Base-by-base conservation (phyloP, 345 rosid species). In the Odontarrhena argentea region DNA sequence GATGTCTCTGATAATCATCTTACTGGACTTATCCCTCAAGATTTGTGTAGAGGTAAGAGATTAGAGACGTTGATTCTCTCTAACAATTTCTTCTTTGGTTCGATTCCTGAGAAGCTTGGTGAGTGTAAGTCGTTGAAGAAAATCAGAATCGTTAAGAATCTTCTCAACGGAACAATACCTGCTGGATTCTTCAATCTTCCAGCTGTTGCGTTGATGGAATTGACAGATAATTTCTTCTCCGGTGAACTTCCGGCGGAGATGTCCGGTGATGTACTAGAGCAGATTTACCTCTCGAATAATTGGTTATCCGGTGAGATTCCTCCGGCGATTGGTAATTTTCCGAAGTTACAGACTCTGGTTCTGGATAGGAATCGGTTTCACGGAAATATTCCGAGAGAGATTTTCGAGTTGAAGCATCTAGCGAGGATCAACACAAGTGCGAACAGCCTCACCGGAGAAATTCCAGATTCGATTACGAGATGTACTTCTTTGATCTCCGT, bases 1-100 rank as follows among this genome's bases (percentile, higher is more conserved):
- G 98, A 93, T 41, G 96, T 86, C 4, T 64, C 96, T 8, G 3
- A 32, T 0, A 93, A 93, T 68, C 92, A 85, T 55, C 71, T 93
- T 14, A 93, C 97, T 0, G 98, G 98, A 10, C 43, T 52, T 12
- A 80, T 93, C 61, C 97, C 98, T 6, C 64, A 11, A 32, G 82
- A 86, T 50, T 78, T 93, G 24, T 93, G 98, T 75, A 79, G 51
- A 40, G 96, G 97, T 6, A 88, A 75, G 68, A 79, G 35, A 14
- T 55, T 93, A 60, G 18, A 75, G 69, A 38, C 26, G n/a, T 68
- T 93, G 74, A 66, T 93, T 5, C 78, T 93, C 44, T 84, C 82
- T 77, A 61, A 85, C 1, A 93, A 93, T 62, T 86, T 82, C 78
- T 86, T 93, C 68, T 56, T 79, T 2, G 98, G 96, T 7, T 70